Percentiles rank a stretch among this genome's conserved stretches.
These are phyloP conservation scores for Trichomonas vaginalis DNA, from an alignment of 208 protist genomes.

Conservation along the genomic window DNA sequence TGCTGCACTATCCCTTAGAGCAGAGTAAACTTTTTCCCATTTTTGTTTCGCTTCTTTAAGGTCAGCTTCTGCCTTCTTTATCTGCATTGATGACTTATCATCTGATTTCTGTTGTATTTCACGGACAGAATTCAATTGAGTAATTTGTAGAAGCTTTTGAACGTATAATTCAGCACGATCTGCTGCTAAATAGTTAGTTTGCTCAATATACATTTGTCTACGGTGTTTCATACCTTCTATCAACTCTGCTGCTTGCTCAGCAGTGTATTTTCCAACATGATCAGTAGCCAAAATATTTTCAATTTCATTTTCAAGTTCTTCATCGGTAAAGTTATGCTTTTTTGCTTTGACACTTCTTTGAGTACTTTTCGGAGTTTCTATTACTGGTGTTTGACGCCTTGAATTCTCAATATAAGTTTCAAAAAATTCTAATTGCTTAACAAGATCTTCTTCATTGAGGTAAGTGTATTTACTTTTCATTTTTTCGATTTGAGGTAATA, in stretches of 20 bases:
- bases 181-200: background rate
- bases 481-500: background rate
- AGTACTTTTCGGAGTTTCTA: background rate
- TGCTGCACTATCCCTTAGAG: background rate
- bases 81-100: background rate
- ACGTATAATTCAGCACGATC: background rate
- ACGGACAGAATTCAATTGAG: background rate
- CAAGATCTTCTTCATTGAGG: background rate
- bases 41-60: background rate
- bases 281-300: background rate
- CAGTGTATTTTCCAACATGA: background rate
- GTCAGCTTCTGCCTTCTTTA: background rate
- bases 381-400: background rate
- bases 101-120: background rate
- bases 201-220: background rate
- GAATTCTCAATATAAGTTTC: background rate
- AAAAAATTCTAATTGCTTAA: background rate
- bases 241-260: background rate
- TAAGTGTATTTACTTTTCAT: background rate
- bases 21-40: background rate
- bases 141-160: background rate
- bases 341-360: background rate
- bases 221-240: background rate
- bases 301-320: background rate
- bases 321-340: background rate